These are phyloP conservation scores for Houttuynia cordata DNA, from an alignment of 164 flowering plant genomes.

Conservation along the genomic window DNA sequence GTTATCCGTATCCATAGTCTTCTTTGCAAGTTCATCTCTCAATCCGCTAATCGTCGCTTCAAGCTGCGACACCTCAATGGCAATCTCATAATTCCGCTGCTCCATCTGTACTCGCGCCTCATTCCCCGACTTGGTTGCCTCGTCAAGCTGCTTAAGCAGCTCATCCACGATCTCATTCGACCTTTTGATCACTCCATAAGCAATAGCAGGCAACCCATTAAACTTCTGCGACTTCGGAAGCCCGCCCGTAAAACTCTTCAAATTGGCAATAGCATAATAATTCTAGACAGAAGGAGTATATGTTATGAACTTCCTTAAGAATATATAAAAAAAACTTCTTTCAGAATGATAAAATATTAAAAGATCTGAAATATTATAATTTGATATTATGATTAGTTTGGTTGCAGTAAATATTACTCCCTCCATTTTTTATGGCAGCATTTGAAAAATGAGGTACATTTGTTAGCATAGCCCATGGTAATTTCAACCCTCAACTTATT, in stretches of 20 bases:
- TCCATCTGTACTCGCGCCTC: slow-evolving; percentile 78
- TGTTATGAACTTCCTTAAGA: too few relatives aligned
- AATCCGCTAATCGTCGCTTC: slow-evolving; percentile 68
- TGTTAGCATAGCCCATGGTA: too few relatives aligned
- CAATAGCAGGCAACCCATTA: slow-evolving; percentile 64
- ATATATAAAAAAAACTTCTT: too few relatives aligned
- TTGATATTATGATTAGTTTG: too few relatives aligned
- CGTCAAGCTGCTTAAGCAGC: slow-evolving; percentile 58
- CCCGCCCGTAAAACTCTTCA: slow-evolving; percentile 56
- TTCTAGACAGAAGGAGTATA: too few relatives aligned
- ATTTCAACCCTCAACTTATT: too few relatives aligned
- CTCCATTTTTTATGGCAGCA: too few relatives aligned
- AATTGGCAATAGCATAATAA: slow-evolving; percentile 48
- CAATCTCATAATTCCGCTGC: slow-evolving; percentile 87
- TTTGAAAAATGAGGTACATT: too few relatives aligned
- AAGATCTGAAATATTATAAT: too few relatives aligned
- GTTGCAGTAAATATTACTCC: too few relatives aligned
- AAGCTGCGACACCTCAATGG: slow-evolving; percentile 92
- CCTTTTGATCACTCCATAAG: slow-evolving; percentile 87
- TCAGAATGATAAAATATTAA: too few relatives aligned
- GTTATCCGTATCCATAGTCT: slow-evolving; percentile 27
- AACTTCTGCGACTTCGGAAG: slow-evolving; percentile 79
- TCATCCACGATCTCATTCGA: slow-evolving; percentile 89
- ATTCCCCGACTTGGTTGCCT: slow-evolving; percentile 48
- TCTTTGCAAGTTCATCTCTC: slow-evolving; percentile 55